Evolutionary conservation across 129 eudicot genomes (phyloP).

Genomic region (Escallonia rubra): DNA sequence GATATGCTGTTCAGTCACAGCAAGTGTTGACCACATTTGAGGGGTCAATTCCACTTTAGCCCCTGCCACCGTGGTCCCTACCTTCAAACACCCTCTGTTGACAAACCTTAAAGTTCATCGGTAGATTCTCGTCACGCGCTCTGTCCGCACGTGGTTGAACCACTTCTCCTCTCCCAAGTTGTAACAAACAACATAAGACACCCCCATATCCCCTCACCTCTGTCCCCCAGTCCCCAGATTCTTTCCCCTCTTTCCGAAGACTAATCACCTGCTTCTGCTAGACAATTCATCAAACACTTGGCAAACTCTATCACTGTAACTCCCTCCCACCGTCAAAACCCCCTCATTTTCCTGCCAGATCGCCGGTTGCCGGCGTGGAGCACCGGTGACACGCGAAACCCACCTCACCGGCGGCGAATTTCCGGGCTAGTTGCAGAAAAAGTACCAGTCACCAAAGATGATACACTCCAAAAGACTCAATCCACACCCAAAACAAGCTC

Average conservation of each 20-base stretch:
- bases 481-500: constrained; percentile 2
- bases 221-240: constrained; percentile 4
- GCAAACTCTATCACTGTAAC: not conserved
- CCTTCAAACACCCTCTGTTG: constrained; percentile 2
- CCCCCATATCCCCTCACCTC: constrained; percentile 25
- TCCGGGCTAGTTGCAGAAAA: not conserved
- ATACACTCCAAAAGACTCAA: not conserved
- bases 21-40: constrained; percentile 33
- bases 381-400: constrained; percentile 3
- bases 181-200: constrained; percentile 13
- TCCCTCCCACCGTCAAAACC: not conserved
- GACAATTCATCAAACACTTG: constrained; percentile 39
- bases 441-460: not conserved
- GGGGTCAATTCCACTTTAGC: constrained; percentile 20
- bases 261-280: constrained; percentile 3
- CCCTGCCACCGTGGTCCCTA: constrained; percentile 24
- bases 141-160: constrained; percentile 35
- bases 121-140: constrained; percentile 39
- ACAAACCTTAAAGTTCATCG: constrained; percentile 35
- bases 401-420: constrained; percentile 13
- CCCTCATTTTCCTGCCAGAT: constrained; percentile 10
- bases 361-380: constrained; percentile 25
- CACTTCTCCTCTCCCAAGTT: constrained; percentile 4
- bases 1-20: too few species aligned
- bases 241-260: not conserved